Evolutionary conservation across 208 protist genomes (phyloP).

Genomic region (Crithidia expoeki): DNA sequence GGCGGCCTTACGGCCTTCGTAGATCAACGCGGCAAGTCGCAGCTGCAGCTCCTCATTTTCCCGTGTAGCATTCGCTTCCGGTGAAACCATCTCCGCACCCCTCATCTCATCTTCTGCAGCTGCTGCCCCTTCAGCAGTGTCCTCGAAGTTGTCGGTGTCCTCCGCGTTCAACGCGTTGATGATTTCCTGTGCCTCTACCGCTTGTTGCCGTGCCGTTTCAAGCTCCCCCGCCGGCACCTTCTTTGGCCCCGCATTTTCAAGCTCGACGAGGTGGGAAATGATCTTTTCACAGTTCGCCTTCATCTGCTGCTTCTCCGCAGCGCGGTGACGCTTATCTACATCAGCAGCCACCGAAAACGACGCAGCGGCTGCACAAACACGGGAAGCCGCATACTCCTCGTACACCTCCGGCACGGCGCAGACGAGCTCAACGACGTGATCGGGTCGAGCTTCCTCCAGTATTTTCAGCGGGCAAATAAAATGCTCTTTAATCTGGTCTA

Average conservation of each 20-base stretch:
- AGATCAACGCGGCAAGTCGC: slow-evolving; percentile 31
- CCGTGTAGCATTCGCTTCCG: background rate
- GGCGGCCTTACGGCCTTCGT: slow-evolving; percentile 21
- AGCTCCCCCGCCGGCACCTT: slow-evolving; percentile 42
- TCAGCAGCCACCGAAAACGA: slow-evolving; percentile 16
- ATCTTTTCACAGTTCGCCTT: slow-evolving; percentile 35
- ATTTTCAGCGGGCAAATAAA: slow-evolving; percentile 38
- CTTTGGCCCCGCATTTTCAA: slow-evolving; percentile 37
- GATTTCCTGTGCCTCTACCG: slow-evolving; percentile 46
- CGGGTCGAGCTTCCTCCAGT: slow-evolving; percentile 44
- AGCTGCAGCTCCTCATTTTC: slow-evolving; percentile 16
- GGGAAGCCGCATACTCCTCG: slow-evolving; percentile 20
- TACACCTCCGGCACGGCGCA: slow-evolving; percentile 49
- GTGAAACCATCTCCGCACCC: background rate
- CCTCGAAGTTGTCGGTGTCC: slow-evolving; percentile 21
- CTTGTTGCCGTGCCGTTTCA: slow-evolving; percentile 37
- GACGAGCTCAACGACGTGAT: slow-evolving; percentile 62
- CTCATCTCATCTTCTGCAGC: background rate
- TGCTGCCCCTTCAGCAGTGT: background rate
- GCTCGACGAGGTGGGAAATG: slow-evolving; percentile 30
- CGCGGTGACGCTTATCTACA: slow-evolving; percentile 20
- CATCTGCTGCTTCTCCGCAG: slow-evolving; percentile 40
- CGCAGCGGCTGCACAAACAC: background rate
- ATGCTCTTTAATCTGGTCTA: slow-evolving; percentile 38
- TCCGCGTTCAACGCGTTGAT: slow-evolving; percentile 37